Evolutionary conservation across 2,329 filamentous ascomycete genomes (phyloP), one percentile per base, ranked within the genome.

Genomic region (Aspergillus costaricaensis): DNA sequence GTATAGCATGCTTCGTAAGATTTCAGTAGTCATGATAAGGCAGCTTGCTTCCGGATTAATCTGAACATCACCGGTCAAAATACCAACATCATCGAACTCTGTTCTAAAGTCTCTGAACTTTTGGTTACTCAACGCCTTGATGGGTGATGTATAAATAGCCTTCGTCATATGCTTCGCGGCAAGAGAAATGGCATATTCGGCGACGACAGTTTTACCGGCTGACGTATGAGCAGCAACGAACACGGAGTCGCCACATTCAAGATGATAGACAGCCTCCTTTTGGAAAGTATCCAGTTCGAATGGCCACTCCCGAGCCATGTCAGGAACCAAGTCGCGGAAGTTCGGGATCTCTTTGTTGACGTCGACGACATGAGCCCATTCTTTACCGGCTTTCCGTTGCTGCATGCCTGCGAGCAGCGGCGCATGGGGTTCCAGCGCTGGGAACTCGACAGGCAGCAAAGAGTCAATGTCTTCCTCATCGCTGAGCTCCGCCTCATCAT

Each of bases 131-230:
- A 99, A 81, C 2, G 95, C 95, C 76, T 99, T 99, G 81, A 99
- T 99, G 0, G 95, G 95, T 0, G 95, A 98, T 0, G 95, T 99
- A 75, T 99, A 99, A 65, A 99, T 99, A 21, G 95, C 94, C 76
- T 99, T 99, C 8, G 95, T 99, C 94, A 98, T 98, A 74, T 99
- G 95, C 73, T 94, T 96, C n/a, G 92, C 89, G 30, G 95, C 95
- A 60, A 99, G 82, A 6, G 95, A 92, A 74, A 99, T 98, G 52
- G 94, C 95, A 76, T 99, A 99, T 74, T 99, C 95, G 27, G 95
- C 95, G 14, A 99, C 95, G 0, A 98, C 95, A 1, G 95, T 99
- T 81, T 99, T 99, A 59, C 95, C 95, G 21, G 95, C 95, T 36
- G 95, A 99, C 0, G 95, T 99, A 74, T 99, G 95, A 0, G 95